These are phyloP conservation scores for Aspergillus steynii DNA, from an alignment of 495 filamentous ascomycete genomes.

Conservation along the genomic window DNA sequence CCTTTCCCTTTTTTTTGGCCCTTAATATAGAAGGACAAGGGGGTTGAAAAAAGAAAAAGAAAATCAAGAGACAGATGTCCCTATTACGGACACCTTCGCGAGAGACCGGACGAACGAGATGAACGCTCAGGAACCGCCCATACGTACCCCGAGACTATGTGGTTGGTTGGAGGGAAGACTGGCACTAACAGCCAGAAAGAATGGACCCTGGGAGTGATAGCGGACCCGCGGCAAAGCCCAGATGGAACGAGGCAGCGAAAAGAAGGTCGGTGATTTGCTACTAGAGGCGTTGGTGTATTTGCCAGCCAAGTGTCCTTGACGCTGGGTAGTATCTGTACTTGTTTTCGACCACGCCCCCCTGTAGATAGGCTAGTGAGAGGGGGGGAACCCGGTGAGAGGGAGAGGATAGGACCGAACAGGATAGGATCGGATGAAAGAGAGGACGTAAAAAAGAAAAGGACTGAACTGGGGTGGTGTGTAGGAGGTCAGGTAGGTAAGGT, in stretches of 20 bases:
- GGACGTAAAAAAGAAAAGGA: slow-evolving; percentile 10
- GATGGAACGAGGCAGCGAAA: slow-evolving; percentile 15
- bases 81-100: background rate
- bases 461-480: background rate
- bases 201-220: slow-evolving; percentile 24
- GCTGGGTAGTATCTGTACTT: slow-evolving; percentile 6
- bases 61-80: background rate
- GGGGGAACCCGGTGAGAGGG: background rate
- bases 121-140: slow-evolving; percentile 13
- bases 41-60: background rate
- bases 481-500: background rate
- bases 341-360: background rate
- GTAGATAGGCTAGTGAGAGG: slow-evolving; percentile 7
- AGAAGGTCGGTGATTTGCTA: slow-evolving; percentile 17
- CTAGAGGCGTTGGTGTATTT: slow-evolving; percentile 6
- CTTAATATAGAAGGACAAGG: background rate
- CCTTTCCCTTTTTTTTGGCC: background rate
- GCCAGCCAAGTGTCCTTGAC: slow-evolving; percentile 7
- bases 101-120: background rate
- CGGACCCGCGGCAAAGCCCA: slow-evolving; percentile 30
- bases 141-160: slow-evolving; percentile 15
- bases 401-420: slow-evolving; percentile 1
- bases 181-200: slow-evolving; percentile 27
- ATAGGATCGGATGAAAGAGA: slow-evolving; percentile 10
- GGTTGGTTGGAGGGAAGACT: slow-evolving; percentile 7